Percentiles rank a stretch among this genome's conserved stretches.
phyloP scores from a whole-genome alignment of 139 green algal species.

The Coccomyxa sp. region DNA sequence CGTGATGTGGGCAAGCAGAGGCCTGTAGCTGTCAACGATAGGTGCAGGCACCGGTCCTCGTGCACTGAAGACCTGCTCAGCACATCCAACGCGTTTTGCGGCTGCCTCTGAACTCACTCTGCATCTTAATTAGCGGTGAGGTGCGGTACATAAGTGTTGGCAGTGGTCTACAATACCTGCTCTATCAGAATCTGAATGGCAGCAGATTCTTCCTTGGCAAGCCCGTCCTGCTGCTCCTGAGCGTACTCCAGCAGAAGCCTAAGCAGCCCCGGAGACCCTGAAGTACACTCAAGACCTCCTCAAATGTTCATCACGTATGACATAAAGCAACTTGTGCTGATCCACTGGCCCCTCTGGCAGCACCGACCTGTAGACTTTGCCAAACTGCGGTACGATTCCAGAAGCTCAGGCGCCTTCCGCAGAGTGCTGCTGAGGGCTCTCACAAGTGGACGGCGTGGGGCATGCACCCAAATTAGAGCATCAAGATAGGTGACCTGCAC shows the following conservation, averaged over 20 bases:
- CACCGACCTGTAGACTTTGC: too few species aligned
- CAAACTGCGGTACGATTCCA: neutral
- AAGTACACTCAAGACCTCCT: neutral
- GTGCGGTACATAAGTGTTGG: too few species aligned
- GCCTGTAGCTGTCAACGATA: constrained; percentile 29
- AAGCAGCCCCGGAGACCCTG: neutral
- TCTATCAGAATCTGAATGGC: too few species aligned
- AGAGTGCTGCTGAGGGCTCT: neutral
- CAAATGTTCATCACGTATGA: too few species aligned
- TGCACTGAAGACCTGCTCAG: constrained; percentile 28
- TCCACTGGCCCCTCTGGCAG: too few species aligned
- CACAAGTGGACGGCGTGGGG: neutral
- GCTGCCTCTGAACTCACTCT: too few species aligned
- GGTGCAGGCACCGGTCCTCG: constrained; percentile 16
- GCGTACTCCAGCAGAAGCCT: neutral
- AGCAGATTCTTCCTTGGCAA: too few species aligned
- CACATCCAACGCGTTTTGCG: neutral
- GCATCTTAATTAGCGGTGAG: too few species aligned
- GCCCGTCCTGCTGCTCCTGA: neutral
- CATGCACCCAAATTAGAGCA: neutral
- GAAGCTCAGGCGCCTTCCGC: neutral
- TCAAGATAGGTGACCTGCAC: too few species aligned
- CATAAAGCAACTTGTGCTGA: too few species aligned
- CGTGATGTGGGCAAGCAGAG: constrained; percentile 38
- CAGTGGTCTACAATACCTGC: too few species aligned